These are phyloP conservation scores for Eragrostis nindensis DNA, from an alignment of 176 grass and related monocot genomes.

Conservation along the genomic window DNA sequence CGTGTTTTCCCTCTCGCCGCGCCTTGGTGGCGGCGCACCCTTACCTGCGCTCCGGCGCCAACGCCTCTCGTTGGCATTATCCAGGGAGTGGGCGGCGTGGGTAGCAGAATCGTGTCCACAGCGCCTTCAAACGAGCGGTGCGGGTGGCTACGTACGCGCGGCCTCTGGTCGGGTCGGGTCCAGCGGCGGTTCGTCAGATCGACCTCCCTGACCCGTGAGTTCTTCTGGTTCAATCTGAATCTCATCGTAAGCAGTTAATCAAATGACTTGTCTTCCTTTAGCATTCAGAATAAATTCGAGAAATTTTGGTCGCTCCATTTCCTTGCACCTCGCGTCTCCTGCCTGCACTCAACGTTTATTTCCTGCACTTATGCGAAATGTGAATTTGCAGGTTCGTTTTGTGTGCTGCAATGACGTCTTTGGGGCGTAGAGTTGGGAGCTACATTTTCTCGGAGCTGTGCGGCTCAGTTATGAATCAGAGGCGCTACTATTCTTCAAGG, in stretches of 20 bases:
- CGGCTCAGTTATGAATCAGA: constrained; percentile 44
- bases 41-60: background rate
- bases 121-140: too few relatives aligned
- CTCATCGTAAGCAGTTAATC: background rate
- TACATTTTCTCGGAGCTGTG: constrained; percentile 39
- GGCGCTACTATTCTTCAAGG: constrained; percentile 56
- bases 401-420: constrained; percentile 50
- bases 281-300: background rate
- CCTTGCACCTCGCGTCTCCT: too few relatives aligned
- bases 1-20: background rate
- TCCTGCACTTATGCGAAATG: background rate
- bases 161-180: background rate
- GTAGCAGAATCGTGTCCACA: background rate
- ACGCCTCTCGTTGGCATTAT: background rate
- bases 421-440: constrained; percentile 19
- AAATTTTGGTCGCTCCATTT: background rate
- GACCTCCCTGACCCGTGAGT: background rate
- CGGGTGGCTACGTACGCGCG: too few relatives aligned
- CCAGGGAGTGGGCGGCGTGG: background rate
- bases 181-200: constrained; percentile 18
- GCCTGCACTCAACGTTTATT: background rate
- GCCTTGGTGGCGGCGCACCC: background rate
- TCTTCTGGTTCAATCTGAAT: background rate
- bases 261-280: background rate
- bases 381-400: constrained; percentile 24